Evolutionary conservation across 441 rosid species (phyloP), one percentile per base, ranked within the genome.

Genomic region (Pelargonium exstipulatum): DNA sequence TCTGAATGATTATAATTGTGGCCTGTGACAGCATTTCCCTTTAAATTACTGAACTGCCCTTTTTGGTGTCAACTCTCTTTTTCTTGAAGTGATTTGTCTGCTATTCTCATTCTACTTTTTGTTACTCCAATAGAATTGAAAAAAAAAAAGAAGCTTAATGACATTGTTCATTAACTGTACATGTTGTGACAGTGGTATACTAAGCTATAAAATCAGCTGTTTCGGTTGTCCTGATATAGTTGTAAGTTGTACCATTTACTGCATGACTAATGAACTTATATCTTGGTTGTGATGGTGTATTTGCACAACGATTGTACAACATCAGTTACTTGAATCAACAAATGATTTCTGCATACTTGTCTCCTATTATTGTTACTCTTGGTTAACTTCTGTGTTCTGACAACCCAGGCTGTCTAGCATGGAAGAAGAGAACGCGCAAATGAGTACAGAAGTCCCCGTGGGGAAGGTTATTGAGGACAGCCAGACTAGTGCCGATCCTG

Each of bases 371-470:
- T 22, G 5, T 32, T 46, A 55, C 71, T 10, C 64, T 6, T 51
- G 6, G 37, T 32, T 32, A 63, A 35, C 7, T 73, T 73, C 17
- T 71, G 70, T 32, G 37, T 32, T 32, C 37, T 32, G 37, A 13
- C 45, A 55, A 55, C 71, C 66, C 60, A 62, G 64, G 37, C 35
- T 9, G 74, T 74, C 69, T 60, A 74, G 22, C 2, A 91, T 94
- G 99, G 96, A 87, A 65, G 90, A 78, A 58, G 83, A 73, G 73
- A 83, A 18, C 0, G 24, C 78, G 14, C 80, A 64, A 80, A 80
- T 76, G 6, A 77, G 70, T 72, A 75, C 92, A 58, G 96, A 81
- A 74, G 76, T 82, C 71, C 90, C 91, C 5, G 83, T 79, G 53
- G 64, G 66, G 76, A 86, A 84, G 80, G 78, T 68, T 67, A 68